Base-by-base conservation (phyloP, 805 yeast genomes). In the Yamadazyma endophytica region DNA sequence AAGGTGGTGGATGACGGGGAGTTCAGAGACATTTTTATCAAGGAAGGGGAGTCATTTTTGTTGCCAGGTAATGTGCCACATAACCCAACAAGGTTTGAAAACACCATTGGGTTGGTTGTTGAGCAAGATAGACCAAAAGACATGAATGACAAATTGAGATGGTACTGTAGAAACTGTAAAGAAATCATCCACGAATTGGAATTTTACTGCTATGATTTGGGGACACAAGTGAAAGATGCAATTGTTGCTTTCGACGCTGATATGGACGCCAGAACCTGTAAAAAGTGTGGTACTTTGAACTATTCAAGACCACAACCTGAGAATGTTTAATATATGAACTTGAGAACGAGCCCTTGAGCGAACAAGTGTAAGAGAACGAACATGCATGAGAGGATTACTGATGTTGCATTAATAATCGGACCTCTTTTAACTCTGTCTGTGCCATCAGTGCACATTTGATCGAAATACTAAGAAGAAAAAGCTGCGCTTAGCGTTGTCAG, bases 101-200 rank as follows among this genome's bases (percentile, higher is more conserved):
- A 89, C 46, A 87, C 96, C 0, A 79, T 89, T 12, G 97, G 97
- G 1, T 64, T 89, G 25, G 97, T 89, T 2, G 82, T 89, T 12
- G 97, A 89, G 50, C 96, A 89, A 57, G 95, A 87, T 52, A 69
- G 97, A 44, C 95, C 96, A 0, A 63, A 61, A 29, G 85, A 75
- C 1, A 61, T 71, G 14, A 67, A 73, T 37, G 97, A 89, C 53
- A 73, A 74, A 40, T 64, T 88, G 47, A 70, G 96, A 46, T 89
- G 96, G 96, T 89, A 89, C 52, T 89, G 97, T 48, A 58, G 73
- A 6, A 64, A 65, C 11, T 89, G 97, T 60, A 60, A 58, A 33
- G 72, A 72, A 21, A 61, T 79, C 9, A 80, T 84, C 1, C 75
- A 79, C 50, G 89, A 86, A 54, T 68, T 64, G 14, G 76, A 71